phyloP scores from a whole-genome alignment of 352 stramenopile species.

The Globisporangium solare region DNA sequence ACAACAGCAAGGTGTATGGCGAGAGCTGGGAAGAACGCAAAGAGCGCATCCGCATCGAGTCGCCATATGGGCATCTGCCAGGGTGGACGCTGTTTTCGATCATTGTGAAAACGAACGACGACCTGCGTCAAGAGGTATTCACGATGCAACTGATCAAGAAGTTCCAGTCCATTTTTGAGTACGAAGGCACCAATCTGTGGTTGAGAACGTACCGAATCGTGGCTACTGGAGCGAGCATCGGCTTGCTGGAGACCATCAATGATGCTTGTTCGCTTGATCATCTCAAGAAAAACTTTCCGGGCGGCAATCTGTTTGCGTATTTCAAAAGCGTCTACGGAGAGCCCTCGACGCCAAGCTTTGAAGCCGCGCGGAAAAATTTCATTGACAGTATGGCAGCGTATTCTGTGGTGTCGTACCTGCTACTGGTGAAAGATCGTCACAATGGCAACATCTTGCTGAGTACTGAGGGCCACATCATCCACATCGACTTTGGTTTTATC shows the following conservation, averaged over 20 bases:
- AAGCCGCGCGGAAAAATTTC: slow-evolving; percentile 89
- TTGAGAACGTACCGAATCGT: slow-evolving; percentile 95
- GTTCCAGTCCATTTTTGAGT: slow-evolving; percentile 93
- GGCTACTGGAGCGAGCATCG: slow-evolving; percentile 90
- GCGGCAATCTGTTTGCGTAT: slow-evolving; percentile 87
- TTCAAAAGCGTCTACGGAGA: slow-evolving; percentile 73
- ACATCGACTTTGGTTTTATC: slow-evolving; percentile 99
- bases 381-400: slow-evolving; percentile 95
- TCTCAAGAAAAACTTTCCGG: slow-evolving; percentile 92
- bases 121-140: slow-evolving; percentile 96
- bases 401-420: slow-evolving; percentile 96
- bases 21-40: slow-evolving; percentile 66
- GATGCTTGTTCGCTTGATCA: slow-evolving; percentile 96
- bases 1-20: slow-evolving; percentile 74
- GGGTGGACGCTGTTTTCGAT: slow-evolving; percentile 91
- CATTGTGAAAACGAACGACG: slow-evolving; percentile 98
- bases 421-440: slow-evolving; percentile 98
- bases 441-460: slow-evolving; percentile 99
- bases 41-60: slow-evolving; percentile 61
- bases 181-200: slow-evolving; percentile 89
- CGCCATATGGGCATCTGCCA: slow-evolving; percentile 62
- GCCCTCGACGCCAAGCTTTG: slow-evolving; percentile 31
- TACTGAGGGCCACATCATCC: slow-evolving; percentile 93
- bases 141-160: slow-evolving; percentile 96
- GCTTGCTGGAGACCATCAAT: slow-evolving; percentile 94